Base-by-base conservation (phyloP, 768 basidiomycete genomes). In the Cyclocybe cylindracea region DNA sequence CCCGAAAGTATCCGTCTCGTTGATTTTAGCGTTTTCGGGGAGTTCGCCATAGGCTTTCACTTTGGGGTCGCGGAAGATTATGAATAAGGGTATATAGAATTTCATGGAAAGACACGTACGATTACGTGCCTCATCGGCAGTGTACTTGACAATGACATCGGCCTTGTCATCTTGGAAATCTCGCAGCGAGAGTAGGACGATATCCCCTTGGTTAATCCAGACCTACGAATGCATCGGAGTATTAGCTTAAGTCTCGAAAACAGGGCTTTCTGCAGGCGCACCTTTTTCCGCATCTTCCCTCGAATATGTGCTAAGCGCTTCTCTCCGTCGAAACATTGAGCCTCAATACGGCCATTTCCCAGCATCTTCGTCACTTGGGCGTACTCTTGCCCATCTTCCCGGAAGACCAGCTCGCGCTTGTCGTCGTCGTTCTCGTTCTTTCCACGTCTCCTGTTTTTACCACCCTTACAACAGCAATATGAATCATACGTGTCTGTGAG, bases 211-310 rank as follows among this genome's bases (percentile, higher is more conserved):
- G 68, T 96, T 97, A 67, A 98, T 98, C 96, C 96, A 98, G 65
- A 98, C 94, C 95, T 98, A 11, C 11, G 46, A 54, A 54, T 58
- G 34, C 50, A 46, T 34, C 14, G 19, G n/a, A 37, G 38, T 18
- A 16, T 45, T 13, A 50, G 24, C 35, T 16, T 14, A 60, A 16
- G n/a, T 14, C 32, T 9, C 34, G 10, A 46, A 39, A 34, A 37
- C 7, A 51, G 29, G 37, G 16, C 16, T 29, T 9, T 32, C 34
- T 38, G 19, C 38, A 39, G 5, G 70, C 83, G 55, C 60, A 89
- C 96, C 89, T 99, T 99, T 76, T 98, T 99, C 62, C 97, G 77
- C 96, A 99, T 95, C 77, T 98, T 98, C 36, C 97, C 97, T 73
- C 97, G 83, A 63, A 99, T 98, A 68, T 99, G 97, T 7, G 94